phyloP scores from a whole-genome alignment of 2,329 filamentous ascomycete genomes.

The Raffaelea ambrosiae region DNA sequence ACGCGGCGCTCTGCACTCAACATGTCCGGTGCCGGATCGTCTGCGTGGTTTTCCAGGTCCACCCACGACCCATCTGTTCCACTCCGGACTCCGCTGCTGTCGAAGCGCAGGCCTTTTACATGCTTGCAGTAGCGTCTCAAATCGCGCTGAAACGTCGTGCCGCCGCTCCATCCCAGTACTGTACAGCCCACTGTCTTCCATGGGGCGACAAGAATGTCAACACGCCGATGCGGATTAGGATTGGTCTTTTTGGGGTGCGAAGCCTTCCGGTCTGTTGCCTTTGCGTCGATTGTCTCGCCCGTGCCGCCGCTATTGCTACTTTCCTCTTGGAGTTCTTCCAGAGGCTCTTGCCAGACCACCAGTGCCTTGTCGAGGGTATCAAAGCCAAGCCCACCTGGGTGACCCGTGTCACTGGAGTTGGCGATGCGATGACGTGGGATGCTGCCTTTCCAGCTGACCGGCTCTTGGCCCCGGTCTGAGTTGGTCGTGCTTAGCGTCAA shows the following conservation, averaged over 20 bases:
- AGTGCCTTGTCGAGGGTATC: constrained; percentile 87
- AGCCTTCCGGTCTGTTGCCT: neutral
- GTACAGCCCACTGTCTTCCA: constrained; percentile 88
- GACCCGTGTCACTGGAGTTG: neutral
- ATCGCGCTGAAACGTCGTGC: constrained; percentile 84
- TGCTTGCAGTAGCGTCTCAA: constrained; percentile 71
- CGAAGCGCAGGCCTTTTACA: constrained; percentile 71
- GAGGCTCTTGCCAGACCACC: constrained; percentile 79
- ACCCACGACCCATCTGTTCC: constrained; percentile 57
- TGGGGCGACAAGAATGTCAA: constrained; percentile 85
- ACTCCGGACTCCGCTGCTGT: constrained; percentile 76
- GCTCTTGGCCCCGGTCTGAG: constrained; percentile 61
- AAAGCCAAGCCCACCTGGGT: constrained; percentile 51
- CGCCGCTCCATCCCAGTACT: constrained; percentile 79
- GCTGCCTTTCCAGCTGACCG: constrained; percentile 44
- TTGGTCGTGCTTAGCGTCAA: constrained; percentile 61
- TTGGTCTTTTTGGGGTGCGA: constrained; percentile 34
- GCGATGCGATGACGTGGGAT: constrained; percentile 14
- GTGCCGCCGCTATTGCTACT: no score
- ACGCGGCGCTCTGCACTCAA: constrained; percentile 70
- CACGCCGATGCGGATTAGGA: constrained; percentile 68
- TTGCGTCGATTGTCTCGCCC: constrained; percentile 24
- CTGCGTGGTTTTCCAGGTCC: constrained; percentile 54
- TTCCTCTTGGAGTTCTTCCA: constrained; percentile 10
- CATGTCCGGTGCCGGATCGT: constrained; percentile 50